Percentiles rank a stretch among this genome's conserved stretches.
Evolutionary conservation across 2,329 filamentous ascomycete species (phyloP).

Genomic region (Arthrinium puccinioides): DNA sequence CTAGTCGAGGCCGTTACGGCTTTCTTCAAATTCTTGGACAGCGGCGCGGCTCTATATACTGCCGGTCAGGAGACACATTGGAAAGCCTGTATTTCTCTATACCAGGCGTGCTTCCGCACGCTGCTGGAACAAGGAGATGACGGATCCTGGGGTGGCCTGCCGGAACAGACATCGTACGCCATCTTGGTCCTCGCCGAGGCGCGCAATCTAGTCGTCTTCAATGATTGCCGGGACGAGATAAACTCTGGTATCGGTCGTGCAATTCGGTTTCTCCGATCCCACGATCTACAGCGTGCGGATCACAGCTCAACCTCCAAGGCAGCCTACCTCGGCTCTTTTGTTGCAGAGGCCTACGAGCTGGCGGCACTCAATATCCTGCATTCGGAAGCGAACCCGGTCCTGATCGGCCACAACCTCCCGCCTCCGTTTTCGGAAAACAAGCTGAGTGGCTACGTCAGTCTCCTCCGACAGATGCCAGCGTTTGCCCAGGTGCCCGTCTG

Average conservation of each 20-base stretch:
- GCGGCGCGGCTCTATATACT: background rate
- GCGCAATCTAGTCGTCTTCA: conserved; percentile 2
- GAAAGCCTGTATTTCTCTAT: background rate
- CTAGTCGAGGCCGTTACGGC: background rate
- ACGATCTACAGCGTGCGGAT: too few species aligned
- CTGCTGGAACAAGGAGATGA: conserved; percentile 3
- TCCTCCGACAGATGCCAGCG: background rate
- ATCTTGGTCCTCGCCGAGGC: conserved; percentile 5
- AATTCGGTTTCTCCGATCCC: too few species aligned
- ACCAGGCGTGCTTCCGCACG: conserved; percentile 6
- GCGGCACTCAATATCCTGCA: too few species aligned
- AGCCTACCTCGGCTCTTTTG: too few species aligned
- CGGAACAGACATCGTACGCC: conserved; percentile 5
- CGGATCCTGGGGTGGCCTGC: conserved; percentile 6
- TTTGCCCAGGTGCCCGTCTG: background rate
- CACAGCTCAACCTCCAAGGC: too few species aligned
- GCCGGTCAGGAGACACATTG: background rate
- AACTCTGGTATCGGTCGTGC: too few species aligned
- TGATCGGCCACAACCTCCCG: too few species aligned
- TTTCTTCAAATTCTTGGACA: background rate
- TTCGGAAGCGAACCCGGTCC: too few species aligned
- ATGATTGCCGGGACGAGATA: too few species aligned
- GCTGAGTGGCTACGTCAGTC: too few species aligned
- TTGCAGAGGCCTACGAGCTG: too few species aligned
- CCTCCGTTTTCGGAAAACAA: too few species aligned